These are phyloP conservation scores for Diplotaxis tenuifolia DNA, from an alignment of 345 rosid species.

Conservation along the genomic window DNA sequence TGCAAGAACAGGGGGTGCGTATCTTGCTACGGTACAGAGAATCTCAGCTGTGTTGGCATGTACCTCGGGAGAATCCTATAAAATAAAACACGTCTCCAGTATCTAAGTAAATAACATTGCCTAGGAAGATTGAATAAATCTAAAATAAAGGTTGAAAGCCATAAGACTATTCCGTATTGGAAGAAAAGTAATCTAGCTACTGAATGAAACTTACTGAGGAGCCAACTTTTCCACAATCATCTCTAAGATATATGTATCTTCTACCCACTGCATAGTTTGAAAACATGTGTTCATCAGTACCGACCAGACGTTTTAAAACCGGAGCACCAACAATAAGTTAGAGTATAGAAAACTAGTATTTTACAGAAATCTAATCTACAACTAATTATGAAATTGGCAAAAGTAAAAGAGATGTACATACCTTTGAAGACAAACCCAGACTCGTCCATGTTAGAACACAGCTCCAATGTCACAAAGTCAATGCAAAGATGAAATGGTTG, in stretches of 20 bases:
- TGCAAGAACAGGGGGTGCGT: no score
- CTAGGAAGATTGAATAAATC: no score
- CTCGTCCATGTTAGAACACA: no score
- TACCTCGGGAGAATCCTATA: conserved; percentile 82
- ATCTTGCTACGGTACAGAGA: no score
- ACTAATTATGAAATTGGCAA: not conserved
- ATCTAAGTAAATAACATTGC: conserved; percentile 3
- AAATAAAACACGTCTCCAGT: not conserved
- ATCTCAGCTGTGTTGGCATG: no score
- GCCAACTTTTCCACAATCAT: no score
- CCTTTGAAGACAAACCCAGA: no score
- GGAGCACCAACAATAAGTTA: conserved; percentile 36
- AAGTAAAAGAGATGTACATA: no score
- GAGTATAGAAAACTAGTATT: not conserved
- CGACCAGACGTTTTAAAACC: no score
- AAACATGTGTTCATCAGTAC: conserved; percentile 87
- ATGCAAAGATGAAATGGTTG: no score
- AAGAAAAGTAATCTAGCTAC: conserved; percentile 12
- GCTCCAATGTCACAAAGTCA: no score
- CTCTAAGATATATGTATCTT: conserved; percentile 76
- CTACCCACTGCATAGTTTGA: conserved; percentile 63
- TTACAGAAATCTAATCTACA: not conserved
- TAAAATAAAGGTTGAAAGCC: conserved; percentile 2
- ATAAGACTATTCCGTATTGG: not conserved
- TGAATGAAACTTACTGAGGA: conserved; percentile 63